Base-by-base conservation (phyloP, 805 yeast genomes). In the Zygoascus tannicola region DNA sequence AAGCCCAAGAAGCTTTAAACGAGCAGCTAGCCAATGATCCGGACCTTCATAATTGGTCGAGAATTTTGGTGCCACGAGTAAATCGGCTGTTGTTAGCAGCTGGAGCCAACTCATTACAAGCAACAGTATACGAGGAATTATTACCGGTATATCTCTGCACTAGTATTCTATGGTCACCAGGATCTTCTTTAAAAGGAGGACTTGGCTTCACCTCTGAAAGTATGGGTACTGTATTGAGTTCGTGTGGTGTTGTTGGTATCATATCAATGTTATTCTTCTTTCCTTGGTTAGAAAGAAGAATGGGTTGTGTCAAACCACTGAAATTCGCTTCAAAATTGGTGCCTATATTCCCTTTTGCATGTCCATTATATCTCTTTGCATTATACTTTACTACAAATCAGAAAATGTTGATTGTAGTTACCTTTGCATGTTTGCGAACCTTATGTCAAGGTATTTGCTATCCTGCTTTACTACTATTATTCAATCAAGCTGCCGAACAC, bases 241-340 rank as follows among this genome's bases (percentile, higher is more conserved):
- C 67, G 1, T 71, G 76, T 2, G 82, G 81, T n/a, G 52, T 73
- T 14, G 62, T 71, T 33, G 81, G 81, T 4, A 70, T 74, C 15
- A 50, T 73, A 37, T 62, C 73, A 37, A 70, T 78, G 35, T 44
- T 75, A 38, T 60, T 77, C 37, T 51, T 75, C 4, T 76, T 70
- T 56, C 82, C 82, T 3, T 60, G 58, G 32, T 59, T 76, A 20
- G 81, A 76, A 51, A 59, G 76, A 43, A 59, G 59, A 38, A 69
- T 66, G 48, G 70, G 70, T 34, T 65, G 77, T 8, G 57, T 76
- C 34, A 55, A 59, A 5, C 66, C 73, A n/a, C 74, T 66, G 54
- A 60, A 73, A 37, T 41, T 61, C 2, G 60, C 73, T 12, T 58
- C 69, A 32, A 51, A 58, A 23, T 46, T 70, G 7, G 71, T 68